phyloP scores from a whole-genome alignment of 345 rosid species.

The Salix koriyanagi region DNA sequence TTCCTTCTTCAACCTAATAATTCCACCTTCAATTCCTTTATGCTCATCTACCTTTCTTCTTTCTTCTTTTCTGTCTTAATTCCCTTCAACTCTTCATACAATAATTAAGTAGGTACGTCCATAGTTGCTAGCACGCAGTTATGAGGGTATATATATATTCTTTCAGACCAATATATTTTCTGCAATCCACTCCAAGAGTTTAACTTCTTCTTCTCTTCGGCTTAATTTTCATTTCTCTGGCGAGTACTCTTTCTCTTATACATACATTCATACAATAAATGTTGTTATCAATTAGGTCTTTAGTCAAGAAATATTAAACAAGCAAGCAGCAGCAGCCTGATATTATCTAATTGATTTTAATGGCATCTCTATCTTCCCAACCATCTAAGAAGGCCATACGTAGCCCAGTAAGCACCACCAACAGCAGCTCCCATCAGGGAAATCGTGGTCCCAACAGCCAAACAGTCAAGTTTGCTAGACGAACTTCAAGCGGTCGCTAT shows the following conservation, averaged over 20 bases:
- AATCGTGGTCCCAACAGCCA: constrained; percentile 43
- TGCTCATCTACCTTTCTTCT: neutral
- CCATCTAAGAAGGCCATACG: constrained; percentile 60
- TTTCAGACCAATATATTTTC: neutral
- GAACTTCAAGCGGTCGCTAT: constrained; percentile 95
- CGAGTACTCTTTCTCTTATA: too few species aligned
- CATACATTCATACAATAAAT: neutral
- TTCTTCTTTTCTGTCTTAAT: neutral
- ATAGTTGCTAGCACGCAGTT: neutral
- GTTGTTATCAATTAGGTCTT: neutral
- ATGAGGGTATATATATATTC: neutral
- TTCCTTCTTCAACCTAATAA: neutral
- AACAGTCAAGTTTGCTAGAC: constrained; percentile 78
- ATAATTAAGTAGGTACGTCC: neutral
- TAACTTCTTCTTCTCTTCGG: too few species aligned
- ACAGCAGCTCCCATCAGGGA: constrained; percentile 7
- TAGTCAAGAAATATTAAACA: neutral
- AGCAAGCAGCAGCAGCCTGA: neutral
- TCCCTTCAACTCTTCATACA: too few species aligned
- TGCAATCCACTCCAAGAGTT: too few species aligned
- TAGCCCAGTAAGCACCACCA: constrained; percentile 41
- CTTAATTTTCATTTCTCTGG: too few species aligned
- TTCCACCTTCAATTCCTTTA: neutral
- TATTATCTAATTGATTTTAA: neutral
- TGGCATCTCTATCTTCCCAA: constrained; percentile 56